Evolutionary conservation across 352 stramenopile genomes (phyloP).

Genomic region (Globisporangium iwayamae): DNA sequence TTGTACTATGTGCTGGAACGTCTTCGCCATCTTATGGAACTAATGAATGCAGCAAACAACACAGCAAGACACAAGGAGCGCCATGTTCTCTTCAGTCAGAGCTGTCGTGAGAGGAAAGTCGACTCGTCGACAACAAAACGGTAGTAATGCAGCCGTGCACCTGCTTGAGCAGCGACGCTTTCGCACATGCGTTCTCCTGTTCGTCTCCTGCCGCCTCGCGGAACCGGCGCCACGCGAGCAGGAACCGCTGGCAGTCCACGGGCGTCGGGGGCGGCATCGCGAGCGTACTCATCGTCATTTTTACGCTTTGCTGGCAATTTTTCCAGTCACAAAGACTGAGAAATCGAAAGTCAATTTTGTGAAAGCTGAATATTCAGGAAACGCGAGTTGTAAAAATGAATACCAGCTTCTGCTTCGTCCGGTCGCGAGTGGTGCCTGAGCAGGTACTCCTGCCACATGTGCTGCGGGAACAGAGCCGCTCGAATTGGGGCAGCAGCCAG

Average conservation of each 20-base stretch:
- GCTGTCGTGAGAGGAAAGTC: not conserved
- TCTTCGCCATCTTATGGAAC: slow-evolving; percentile 10
- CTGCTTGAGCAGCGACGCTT: slow-evolving; percentile 8
- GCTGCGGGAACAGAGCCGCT: too few relatives aligned
- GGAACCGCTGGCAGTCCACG: slow-evolving; percentile 55
- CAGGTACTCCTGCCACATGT: too few relatives aligned
- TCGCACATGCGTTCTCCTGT: not conserved
- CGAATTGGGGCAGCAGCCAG: too few relatives aligned
- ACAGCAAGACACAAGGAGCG: not conserved
- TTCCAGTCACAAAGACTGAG: too few relatives aligned
- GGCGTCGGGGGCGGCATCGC: not conserved
- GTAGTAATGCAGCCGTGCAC: not conserved
- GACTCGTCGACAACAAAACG: not conserved
- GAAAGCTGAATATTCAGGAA: too few relatives aligned
- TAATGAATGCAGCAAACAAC: not conserved
- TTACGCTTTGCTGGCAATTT: too few relatives aligned
- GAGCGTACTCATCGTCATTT: too few relatives aligned
- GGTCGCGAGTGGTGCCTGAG: too few relatives aligned
- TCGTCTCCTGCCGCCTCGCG: slow-evolving; percentile 5
- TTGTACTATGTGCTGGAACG: not conserved
- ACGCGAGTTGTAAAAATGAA: too few relatives aligned
- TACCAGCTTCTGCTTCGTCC: too few relatives aligned
- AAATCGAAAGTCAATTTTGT: too few relatives aligned
- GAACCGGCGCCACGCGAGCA: slow-evolving; percentile 53
- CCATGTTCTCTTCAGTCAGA: not conserved